Percentiles rank a stretch among this genome's conserved stretches.
Evolutionary conservation across 805 yeast species (phyloP).

Genomic region (Komagataella pseudopastoris): DNA sequence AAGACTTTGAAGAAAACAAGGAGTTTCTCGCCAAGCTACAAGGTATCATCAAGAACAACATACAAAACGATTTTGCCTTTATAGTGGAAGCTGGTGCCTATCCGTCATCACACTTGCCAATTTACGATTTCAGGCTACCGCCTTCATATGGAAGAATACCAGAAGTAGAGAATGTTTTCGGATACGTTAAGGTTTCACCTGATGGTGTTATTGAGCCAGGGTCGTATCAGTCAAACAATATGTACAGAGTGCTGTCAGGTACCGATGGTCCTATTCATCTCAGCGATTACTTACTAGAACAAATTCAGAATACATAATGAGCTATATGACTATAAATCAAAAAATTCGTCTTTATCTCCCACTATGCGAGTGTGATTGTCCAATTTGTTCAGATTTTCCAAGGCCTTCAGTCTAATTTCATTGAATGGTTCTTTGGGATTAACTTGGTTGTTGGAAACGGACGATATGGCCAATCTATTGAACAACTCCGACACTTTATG

Average conservation of each 20-base stretch:
- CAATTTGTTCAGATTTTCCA: slow-evolving; percentile 7
- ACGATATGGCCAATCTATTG: slow-evolving; percentile 22
- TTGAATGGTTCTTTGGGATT: neutral
- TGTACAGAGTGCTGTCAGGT: slow-evolving; percentile 38
- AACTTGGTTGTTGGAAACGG: slow-evolving; percentile 6
- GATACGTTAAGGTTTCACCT: slow-evolving; percentile 48
- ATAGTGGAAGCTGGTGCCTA: slow-evolving; percentile 41
- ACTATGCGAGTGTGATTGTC: neutral
- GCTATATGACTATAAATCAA: neutral
- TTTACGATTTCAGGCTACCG: slow-evolving; percentile 53
- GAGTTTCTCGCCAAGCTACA: slow-evolving; percentile 13
- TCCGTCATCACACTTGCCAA: slow-evolving; percentile 46
- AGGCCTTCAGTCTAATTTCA: neutral
- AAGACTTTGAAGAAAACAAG: slow-evolving; percentile 13
- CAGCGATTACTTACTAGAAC: slow-evolving; percentile 34
- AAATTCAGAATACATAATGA: slow-evolving; percentile 20
- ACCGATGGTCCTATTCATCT: slow-evolving; percentile 35
- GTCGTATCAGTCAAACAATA: slow-evolving; percentile 41
- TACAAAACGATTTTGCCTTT: slow-evolving; percentile 35
- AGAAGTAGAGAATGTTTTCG: slow-evolving; percentile 56
- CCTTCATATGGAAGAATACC: slow-evolving; percentile 58
- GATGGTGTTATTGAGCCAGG: slow-evolving; percentile 39
- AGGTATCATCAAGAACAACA: slow-evolving; percentile 9
- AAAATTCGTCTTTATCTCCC: neutral
- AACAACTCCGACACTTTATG: slow-evolving; percentile 11